phyloP scores from a whole-genome alignment of 805 yeast genomes.

The Yarrowia deformans region DNA sequence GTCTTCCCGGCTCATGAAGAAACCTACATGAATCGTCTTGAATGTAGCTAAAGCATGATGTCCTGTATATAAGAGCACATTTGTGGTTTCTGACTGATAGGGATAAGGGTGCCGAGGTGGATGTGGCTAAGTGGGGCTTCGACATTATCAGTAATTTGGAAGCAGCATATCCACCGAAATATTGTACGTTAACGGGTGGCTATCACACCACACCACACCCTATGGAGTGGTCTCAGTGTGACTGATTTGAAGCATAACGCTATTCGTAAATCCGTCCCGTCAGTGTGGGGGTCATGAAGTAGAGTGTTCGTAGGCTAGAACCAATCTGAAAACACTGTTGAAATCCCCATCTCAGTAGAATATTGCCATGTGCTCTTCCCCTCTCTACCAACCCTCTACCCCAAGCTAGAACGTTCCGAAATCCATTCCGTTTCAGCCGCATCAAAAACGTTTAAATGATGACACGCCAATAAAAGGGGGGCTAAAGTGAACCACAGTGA shows the following conservation, averaged over 20 bases:
- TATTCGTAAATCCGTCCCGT: conserved; percentile 4
- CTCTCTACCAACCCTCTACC: neutral
- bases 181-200: no score
- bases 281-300: neutral
- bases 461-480: neutral
- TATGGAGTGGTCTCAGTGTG: neutral
- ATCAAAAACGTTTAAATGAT: conserved; percentile 6
- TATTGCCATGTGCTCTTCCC: no score
- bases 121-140: no score
- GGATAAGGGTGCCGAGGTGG: no score
- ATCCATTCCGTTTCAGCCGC: conserved; percentile 11
- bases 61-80: no score
- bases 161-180: no score
- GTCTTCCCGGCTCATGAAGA: no score
- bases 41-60: no score
- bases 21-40: no score
- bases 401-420: neutral
- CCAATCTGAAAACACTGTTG: neutral
- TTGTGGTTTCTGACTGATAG: no score
- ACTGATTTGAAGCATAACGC: conserved; percentile 2
- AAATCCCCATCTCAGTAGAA: neutral
- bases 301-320: neutral
- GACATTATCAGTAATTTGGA: no score
- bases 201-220: neutral
- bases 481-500: no score